A percentile compares a stretch with the other conserved stretches of the same genome.
Conservation (phyloP, 768 basidiomycete genomes). For the Tylopilus rubrobrunneus region DNA sequence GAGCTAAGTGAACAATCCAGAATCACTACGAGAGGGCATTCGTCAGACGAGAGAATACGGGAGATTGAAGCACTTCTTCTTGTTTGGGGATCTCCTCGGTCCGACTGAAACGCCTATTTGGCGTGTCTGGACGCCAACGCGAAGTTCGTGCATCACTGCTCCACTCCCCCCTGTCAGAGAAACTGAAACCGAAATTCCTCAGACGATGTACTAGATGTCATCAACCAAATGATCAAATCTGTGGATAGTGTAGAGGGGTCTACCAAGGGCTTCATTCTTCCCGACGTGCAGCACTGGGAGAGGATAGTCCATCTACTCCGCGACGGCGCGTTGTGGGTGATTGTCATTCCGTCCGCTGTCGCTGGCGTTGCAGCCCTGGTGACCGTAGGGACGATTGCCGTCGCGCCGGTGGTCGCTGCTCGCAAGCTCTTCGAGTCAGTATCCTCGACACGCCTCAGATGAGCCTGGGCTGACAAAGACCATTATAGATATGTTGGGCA, state of each 20-base stretch:
- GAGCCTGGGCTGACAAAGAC: not conserved
- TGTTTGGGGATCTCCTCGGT: conserved; percentile 7
- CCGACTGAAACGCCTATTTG: conserved; percentile 1
- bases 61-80: conserved; percentile 15
- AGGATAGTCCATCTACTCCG: not conserved
- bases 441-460: not conserved
- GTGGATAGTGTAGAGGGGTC: conserved; percentile 6
- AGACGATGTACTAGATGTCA: conserved; percentile 2
- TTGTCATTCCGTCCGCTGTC: not conserved
- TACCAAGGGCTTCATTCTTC: conserved; percentile 2
- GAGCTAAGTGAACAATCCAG: conserved; percentile 1
- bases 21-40: conserved; percentile 18
- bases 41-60: conserved; percentile 12
- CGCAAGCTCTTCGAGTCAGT: not conserved
- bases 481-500: not conserved
- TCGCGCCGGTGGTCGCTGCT: not conserved
- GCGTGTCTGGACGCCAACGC: not conserved
- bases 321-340: not conserved
- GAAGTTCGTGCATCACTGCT: not conserved
- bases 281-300: conserved; percentile 4
- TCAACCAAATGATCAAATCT: conserved; percentile 5
- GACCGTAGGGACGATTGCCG: not conserved
- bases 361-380: not conserved
- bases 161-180: no score
- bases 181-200: not conserved